Evolutionary conservation across 306 rosid species (phyloP).

Genomic region (Prunus mira): DNA sequence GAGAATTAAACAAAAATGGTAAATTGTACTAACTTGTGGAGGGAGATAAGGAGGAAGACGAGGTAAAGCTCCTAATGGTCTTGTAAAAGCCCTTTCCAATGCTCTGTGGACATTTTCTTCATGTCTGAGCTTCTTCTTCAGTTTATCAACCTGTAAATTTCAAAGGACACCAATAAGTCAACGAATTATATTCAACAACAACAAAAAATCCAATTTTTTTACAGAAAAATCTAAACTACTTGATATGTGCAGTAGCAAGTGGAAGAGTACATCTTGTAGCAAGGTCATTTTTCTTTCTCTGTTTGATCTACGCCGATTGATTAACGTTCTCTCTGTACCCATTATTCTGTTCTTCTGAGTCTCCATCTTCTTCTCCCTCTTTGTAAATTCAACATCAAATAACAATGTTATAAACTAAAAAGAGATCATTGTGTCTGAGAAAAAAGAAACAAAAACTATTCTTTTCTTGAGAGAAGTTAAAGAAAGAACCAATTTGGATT

Average conservation of each 20-base stretch:
- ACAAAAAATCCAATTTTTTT: neutral
- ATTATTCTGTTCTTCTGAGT: slow-evolving; percentile 39
- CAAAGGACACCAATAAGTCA: slow-evolving; percentile 10
- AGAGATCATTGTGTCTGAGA: slow-evolving; percentile 1
- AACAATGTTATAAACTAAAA: neutral
- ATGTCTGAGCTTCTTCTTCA: slow-evolving; percentile 92
- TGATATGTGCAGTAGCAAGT: neutral
- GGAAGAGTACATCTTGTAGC: slow-evolving; percentile 67
- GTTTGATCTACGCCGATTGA: slow-evolving; percentile 59
- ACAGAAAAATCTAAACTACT: neutral
- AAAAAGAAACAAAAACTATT: slow-evolving; percentile 36
- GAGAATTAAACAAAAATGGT: neutral
- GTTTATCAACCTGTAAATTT: slow-evolving; percentile 68
- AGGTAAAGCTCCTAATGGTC: slow-evolving; percentile 93
- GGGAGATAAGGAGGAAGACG: slow-evolving; percentile 99
- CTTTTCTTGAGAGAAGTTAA: slow-evolving; percentile 50
- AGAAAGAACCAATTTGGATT: slow-evolving; percentile 41
- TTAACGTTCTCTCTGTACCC: slow-evolving; percentile 45
- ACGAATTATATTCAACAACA: neutral
- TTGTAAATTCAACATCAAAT: slow-evolving; percentile 33
- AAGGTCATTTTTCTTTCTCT: slow-evolving; percentile 79
- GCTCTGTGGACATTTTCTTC: slow-evolving; percentile 96
- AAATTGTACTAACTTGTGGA: slow-evolving; percentile 53
- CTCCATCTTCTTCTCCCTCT: slow-evolving; percentile 73
- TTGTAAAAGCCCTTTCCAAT: slow-evolving; percentile 83